Conservation (phyloP, 805 yeast genomes). For the Saturnispora besseyi region DNA sequence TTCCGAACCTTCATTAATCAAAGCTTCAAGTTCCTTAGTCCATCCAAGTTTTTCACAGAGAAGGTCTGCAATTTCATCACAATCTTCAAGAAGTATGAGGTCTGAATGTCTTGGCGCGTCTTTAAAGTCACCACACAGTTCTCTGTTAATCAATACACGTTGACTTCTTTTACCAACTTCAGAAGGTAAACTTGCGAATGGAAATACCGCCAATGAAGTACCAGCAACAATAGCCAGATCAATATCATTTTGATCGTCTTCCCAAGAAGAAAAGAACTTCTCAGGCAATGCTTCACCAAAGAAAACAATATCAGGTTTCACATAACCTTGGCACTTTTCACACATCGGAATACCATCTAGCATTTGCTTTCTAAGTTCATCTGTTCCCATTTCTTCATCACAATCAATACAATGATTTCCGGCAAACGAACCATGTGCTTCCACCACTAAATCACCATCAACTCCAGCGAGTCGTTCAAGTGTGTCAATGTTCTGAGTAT, state of each 20-base stretch:
- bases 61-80: constrained; percentile 55
- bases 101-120: constrained; percentile 50
- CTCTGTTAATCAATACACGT: constrained; percentile 67
- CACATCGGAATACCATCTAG: constrained; percentile 44
- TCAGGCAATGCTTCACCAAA: constrained; percentile 84
- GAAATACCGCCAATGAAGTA: constrained; percentile 80
- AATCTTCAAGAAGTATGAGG: constrained; percentile 46
- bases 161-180: constrained; percentile 42
- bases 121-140: constrained; percentile 65
- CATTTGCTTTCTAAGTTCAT: constrained; percentile 33
- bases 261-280: constrained; percentile 63
- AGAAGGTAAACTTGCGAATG: constrained; percentile 77
- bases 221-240: constrained; percentile 86
- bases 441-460: constrained; percentile 53
- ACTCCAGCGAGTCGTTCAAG: constrained; percentile 82
- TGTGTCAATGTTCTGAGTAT: constrained; percentile 91
- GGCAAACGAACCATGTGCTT: constrained; percentile 95
- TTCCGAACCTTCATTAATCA: constrained; percentile 27
- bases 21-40: constrained; percentile 42
- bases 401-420: constrained; percentile 78
- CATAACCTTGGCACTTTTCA: constrained; percentile 56
- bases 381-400: constrained; percentile 40
- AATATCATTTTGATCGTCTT: constrained; percentile 39
- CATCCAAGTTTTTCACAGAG: constrained; percentile 56
- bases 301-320: constrained; percentile 91